Evolutionary conservation across 1,284 basidiomycete genomes (phyloP), one percentile per base, ranked within the genome.

Genomic region (Rhodotorula mucilaginosa): DNA sequence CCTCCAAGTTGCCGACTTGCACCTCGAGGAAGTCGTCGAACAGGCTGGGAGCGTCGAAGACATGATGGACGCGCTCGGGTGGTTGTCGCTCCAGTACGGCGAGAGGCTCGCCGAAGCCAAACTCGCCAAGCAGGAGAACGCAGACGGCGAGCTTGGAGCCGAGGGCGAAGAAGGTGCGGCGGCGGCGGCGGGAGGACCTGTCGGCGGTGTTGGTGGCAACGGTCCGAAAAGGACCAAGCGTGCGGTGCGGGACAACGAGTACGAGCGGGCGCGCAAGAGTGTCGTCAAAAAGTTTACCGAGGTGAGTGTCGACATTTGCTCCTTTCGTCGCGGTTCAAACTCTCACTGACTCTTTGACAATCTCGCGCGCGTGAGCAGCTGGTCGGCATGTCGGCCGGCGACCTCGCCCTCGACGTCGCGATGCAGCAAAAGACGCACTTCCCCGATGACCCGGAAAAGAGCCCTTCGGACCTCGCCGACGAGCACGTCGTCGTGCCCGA

Each of bases 11-110:
- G 15, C 15, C 8, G 63, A 64, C 26, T 82, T 92, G 61, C 83
- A 87, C 46, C 92, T 89, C 79, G 86, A 88, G 67, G 86, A 86
- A 51, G 86, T 70, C 84, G 92, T 84, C 26, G 79, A 81, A 26
- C 80, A 82, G 71, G 79, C 81, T 48, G 78, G 82, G 71, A 83
- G 82, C 66, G 89, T 96, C 56, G 97, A 99, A 81, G 87, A 93
- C 74, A 90, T 97, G 18, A 89, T 91, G 0, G 97, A 99, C 79
- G 88, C 91, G 26, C 89, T 90, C 0, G 95, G 97, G 78, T 99
- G 93, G 93, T 82, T 99, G 61, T 84, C 86, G 34, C 88, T 94
- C 85, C 92, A 90, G 80, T 92, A 94, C 72, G 81, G 83, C 6
- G 77, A 80, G 29, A 80, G 82, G 72, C 74, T 83, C 79, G 89